Conservation (phyloP, 2,329 filamentous ascomycete genomes). For the Fusarium kyushuense region DNA sequence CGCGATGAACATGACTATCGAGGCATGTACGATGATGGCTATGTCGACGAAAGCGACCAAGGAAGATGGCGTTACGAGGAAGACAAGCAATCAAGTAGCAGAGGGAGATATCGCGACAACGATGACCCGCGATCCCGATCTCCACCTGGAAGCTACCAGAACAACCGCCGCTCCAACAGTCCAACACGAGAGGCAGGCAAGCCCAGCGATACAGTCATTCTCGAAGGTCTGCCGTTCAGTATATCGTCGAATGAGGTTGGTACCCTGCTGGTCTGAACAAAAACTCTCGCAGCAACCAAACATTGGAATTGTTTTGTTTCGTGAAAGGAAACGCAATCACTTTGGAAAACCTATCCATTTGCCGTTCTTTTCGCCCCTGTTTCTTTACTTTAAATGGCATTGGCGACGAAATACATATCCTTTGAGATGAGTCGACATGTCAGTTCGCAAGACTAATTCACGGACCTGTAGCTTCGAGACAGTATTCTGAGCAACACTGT, state of each 20-base stretch:
- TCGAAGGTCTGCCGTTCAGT: conserved; percentile 65
- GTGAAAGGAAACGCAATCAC: conserved; percentile 21
- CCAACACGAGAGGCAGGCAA: conserved; percentile 55
- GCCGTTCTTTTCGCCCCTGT: conserved; percentile 8
- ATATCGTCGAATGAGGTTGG: conserved; percentile 66
- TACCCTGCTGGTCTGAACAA: conserved; percentile 43
- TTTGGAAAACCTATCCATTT: conserved; percentile 6
- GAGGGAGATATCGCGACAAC: conserved; percentile 39
- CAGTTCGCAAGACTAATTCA: conserved; percentile 46
- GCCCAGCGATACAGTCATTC: conserved; percentile 65
- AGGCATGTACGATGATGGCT: conserved; percentile 56
- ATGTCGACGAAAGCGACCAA: conserved; percentile 47
- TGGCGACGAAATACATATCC: conserved; percentile 19
- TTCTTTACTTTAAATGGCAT: conserved; percentile 11
- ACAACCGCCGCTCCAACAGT: conserved; percentile 53
- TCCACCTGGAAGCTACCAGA: conserved; percentile 44
- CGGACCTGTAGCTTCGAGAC: conserved; percentile 52
- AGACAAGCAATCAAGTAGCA: conserved; percentile 33
- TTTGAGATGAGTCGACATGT: conserved; percentile 25
- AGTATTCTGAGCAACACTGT: conserved; percentile 52
- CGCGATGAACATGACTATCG: conserved; percentile 52
- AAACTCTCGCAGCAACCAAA: conserved; percentile 20
- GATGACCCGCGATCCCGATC: conserved; percentile 45
- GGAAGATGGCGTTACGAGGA: conserved; percentile 42
- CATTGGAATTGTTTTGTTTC: conserved; percentile 14